These are phyloP conservation scores for Glomus cerebriforme DNA, from an alignment of 192 early-diverging fungal species.

Conservation along the genomic window DNA sequence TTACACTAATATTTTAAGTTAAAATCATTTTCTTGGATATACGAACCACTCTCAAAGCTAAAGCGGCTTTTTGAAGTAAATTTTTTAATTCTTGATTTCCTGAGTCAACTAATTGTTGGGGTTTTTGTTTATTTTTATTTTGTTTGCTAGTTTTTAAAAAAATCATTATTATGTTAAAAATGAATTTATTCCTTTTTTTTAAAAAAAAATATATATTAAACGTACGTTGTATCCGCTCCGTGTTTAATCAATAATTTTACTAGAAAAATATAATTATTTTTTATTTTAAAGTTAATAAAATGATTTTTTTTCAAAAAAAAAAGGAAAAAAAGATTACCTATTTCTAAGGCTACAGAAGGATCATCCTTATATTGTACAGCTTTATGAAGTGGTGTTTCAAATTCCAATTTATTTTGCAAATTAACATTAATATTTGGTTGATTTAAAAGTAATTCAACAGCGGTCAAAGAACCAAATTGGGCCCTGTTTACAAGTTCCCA, in stretches of 20 bases:
- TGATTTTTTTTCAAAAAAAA: background rate
- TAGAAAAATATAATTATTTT: background rate
- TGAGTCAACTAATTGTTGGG: slow-evolving; percentile 21
- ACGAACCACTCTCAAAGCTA: slow-evolving; percentile 23
- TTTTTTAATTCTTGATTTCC: slow-evolving; percentile 25
- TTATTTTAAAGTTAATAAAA: background rate
- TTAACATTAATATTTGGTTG: slow-evolving; percentile 58
- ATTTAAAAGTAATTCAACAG: slow-evolving; percentile 56
- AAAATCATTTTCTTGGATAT: background rate
- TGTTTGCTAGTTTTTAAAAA: background rate
- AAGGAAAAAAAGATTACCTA: slow-evolving; percentile 34
- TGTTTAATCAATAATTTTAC: slow-evolving; percentile 22
- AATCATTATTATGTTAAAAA: background rate
- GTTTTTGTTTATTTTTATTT: slow-evolving; percentile 31
- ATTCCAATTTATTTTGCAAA: slow-evolving; percentile 51
- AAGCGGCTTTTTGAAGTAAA: slow-evolving; percentile 27
- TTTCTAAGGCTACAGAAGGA: slow-evolving; percentile 56
- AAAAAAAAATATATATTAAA: background rate
- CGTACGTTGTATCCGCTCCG: slow-evolving; percentile 26
- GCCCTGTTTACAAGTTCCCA: slow-evolving; percentile 39
- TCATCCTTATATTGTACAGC: slow-evolving; percentile 60
- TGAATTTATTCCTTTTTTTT: background rate
- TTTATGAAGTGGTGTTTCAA: slow-evolving; percentile 70
- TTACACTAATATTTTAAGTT: background rate
- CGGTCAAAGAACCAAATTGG: slow-evolving; percentile 58